Base-by-base conservation (phyloP, 2,329 filamentous ascomycete genomes). In the Eutypa lata region DNA sequence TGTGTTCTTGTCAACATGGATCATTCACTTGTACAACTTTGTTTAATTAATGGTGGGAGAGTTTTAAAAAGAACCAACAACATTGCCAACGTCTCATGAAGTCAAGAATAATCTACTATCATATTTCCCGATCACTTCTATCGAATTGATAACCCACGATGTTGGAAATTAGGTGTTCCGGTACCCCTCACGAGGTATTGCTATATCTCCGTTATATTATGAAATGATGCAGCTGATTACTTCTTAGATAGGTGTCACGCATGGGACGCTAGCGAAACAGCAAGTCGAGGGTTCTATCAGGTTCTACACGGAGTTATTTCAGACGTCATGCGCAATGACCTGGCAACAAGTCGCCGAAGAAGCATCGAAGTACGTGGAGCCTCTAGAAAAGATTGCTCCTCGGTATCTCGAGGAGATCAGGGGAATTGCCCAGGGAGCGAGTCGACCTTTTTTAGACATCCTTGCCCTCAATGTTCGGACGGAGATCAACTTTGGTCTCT, bases 401-500 rank as follows among this genome's bases (percentile, higher is more conserved):
- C 60, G 69, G 18, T 63, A 76, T 18, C 61, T 74, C 3, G 62
- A 65, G n/a, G 78, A 81, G 56, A 76, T 78, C 58, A 63, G 67
- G 51, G 84, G 80, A 11, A 73, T 85, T 40, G 80, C 81, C 0
- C 71, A 77, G 1, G 82, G 81, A 2, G 72, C 80, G 0, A 66
- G 61, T 0, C 62, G 74, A 7, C 57, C 70, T 1, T 58, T 83
- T 2, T 62, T 78, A 2, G 79, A 83, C 46, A 75, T 85, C n/a
- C 63, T 85, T 1, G 79, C 81, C 2, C 65, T 85, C 11, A 85
- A 85, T 51, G 75, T 82, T 6, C 72, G 81, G 1, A 82, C 77
- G 0, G 81, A 84, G 64, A 82, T 83, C 55, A 73, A 73, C 2
- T 83, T 84, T 52, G 81, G 81, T 0, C 65, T 82, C 14, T 83